These are phyloP conservation scores for Leishmania major DNA, from an alignment of 208 protist genomes.

Conservation along the genomic window DNA sequence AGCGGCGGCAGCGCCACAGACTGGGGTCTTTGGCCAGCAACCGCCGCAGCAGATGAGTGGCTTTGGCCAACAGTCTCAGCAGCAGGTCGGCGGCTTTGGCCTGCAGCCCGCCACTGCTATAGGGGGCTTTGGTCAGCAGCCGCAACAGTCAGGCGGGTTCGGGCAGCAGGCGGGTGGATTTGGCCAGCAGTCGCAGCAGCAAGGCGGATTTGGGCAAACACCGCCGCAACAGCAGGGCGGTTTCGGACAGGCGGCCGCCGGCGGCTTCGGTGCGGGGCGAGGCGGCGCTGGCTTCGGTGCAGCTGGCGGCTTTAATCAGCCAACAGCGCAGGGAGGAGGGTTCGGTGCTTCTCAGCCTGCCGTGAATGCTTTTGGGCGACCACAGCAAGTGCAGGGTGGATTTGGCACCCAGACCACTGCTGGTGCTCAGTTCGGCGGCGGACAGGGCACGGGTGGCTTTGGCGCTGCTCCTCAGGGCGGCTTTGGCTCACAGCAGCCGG, in stretches of 20 bases:
- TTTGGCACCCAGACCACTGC: conserved; percentile 21
- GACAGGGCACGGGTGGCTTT: conserved; percentile 34
- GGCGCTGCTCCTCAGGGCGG: conserved; percentile 14
- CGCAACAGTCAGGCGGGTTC: conserved; percentile 37
- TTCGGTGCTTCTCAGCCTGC: conserved; percentile 8
- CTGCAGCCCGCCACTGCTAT: conserved; percentile 22
- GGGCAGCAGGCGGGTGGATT: conserved; percentile 51
- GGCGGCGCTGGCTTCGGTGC: conserved; percentile 14
- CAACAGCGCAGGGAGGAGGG: conserved; percentile 16
- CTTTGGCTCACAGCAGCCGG: conserved; percentile 22
- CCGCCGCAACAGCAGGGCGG: conserved; percentile 8
- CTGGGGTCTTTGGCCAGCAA: conserved; percentile 37
- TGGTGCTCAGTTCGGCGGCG: conserved; percentile 11
- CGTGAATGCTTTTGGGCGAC: conserved; percentile 19
- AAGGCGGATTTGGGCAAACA: conserved; percentile 39
- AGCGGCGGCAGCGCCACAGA: neutral
- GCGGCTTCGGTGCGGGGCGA: conserved; percentile 29
- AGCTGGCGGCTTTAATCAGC: conserved; percentile 11
- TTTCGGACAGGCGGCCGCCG: conserved; percentile 36
- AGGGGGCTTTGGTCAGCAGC: conserved; percentile 52
- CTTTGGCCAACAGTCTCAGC: conserved; percentile 42
- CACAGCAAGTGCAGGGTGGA: conserved; percentile 17
- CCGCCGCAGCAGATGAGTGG: conserved; percentile 33
- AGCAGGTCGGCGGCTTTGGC: conserved; percentile 37
- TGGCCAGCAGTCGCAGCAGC: conserved; percentile 37